These are phyloP conservation scores for Solanum infundibuliforme DNA, from an alignment of 257 asterid genomes.

Conservation along the genomic window DNA sequence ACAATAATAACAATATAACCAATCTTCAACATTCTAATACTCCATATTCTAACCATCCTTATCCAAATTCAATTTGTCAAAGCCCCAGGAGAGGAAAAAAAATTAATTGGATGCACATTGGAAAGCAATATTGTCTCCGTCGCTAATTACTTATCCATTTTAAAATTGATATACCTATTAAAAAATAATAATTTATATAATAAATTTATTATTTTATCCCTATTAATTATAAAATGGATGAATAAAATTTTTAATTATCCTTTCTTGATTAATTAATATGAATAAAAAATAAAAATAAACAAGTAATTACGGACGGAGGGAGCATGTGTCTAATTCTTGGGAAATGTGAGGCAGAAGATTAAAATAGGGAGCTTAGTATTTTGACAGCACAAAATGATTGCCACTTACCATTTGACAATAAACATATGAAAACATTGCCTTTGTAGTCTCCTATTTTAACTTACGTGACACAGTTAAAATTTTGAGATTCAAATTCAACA, in stretches of 20 bases:
- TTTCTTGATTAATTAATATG: too few relatives aligned
- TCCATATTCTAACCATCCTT: not conserved
- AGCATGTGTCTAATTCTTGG: not conserved
- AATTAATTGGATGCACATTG: not conserved
- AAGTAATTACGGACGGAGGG: rapidly evolving
- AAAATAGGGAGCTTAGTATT: not conserved
- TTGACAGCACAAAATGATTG: not conserved
- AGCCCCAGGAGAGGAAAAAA: not conserved
- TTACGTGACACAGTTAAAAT: not conserved
- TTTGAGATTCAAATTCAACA: too few relatives aligned
- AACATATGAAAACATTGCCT: not conserved
- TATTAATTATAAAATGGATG: too few relatives aligned
- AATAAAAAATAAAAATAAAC: rapidly evolving
- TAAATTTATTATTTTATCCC: too few relatives aligned
- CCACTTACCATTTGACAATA: not conserved
- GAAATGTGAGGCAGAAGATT: not conserved
- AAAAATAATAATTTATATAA: too few relatives aligned
- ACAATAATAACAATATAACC: not conserved
- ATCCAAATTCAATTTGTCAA: not conserved
- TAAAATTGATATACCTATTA: too few relatives aligned
- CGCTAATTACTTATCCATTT: rapidly evolving
- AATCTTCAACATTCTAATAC: not conserved
- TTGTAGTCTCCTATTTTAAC: too few relatives aligned
- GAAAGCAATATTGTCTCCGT: not conserved
- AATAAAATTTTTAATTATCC: too few relatives aligned